Conservation (phyloP, 345 rosid genomes). For the Laguncularia racemosa region DNA sequence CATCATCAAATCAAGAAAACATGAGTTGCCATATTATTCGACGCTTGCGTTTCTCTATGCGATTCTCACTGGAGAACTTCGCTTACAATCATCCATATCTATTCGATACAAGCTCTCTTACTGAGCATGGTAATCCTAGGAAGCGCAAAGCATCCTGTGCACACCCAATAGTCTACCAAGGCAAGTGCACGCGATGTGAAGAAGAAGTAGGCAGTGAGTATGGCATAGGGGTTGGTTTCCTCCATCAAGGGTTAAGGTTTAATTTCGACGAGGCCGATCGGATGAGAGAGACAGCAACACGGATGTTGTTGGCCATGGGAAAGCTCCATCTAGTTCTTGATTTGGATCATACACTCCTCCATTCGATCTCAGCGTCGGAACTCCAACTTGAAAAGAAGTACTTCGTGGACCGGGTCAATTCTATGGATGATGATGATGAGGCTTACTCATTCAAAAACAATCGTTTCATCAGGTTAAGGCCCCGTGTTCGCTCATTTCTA, state of each 20-base stretch:
- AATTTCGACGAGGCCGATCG: not conserved
- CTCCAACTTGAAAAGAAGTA: too few relatives aligned
- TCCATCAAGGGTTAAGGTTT: not conserved
- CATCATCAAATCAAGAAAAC: too few relatives aligned
- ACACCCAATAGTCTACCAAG: not conserved
- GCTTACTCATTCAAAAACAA: too few relatives aligned
- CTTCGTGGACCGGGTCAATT: too few relatives aligned
- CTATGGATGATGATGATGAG: too few relatives aligned
- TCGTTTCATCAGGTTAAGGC: slow-evolving; percentile 2
- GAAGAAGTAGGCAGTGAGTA: not conserved
- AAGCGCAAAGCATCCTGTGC: not conserved
- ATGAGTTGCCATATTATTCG: too few relatives aligned
- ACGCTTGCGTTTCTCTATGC: too few relatives aligned
- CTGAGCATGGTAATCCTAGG: too few relatives aligned
- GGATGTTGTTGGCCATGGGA: not conserved
- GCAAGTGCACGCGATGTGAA: not conserved
- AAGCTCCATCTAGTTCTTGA: slow-evolving; percentile 7
- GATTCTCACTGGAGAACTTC: too few relatives aligned
- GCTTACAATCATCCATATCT: too few relatives aligned
- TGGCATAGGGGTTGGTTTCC: not conserved
- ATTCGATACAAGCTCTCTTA: too few relatives aligned
- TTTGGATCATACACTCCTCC: slow-evolving; percentile 3
- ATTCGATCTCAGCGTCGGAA: not conserved
- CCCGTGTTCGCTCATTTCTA: not conserved
- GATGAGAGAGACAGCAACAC: not conserved